Base-by-base conservation (phyloP, 139 green algal genomes). In the Chlamydomonas urium region DNA sequence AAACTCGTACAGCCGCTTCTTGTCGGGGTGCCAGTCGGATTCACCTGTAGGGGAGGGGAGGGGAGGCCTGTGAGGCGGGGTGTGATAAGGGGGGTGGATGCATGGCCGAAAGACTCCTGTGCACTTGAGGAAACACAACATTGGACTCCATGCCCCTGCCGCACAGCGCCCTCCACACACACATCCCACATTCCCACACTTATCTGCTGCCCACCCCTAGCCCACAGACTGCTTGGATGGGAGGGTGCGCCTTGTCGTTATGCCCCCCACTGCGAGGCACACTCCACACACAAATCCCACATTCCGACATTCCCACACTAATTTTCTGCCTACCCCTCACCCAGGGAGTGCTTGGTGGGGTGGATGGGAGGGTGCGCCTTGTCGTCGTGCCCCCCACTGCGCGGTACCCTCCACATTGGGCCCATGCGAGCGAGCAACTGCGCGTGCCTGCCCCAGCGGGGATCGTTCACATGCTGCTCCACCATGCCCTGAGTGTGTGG, bases 1-100 rank as follows among this genome's bases (percentile, higher is more conserved):
- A 62, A 99, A 97, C 72, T 99, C 94, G 70, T 99, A 99, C 72
- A 99, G 65, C 24, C 38, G 47, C 66, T 77, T 67, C 82, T 97
- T 97, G 4, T 91, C 86, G 2, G 48, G 32, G 2, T n/a, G 19
- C 89, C 88, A 89, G 59, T 74, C 66, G n/a, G 57, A 29, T 28
- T 75, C 69, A 10, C 70, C 70, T 72, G 53, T 28, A n/a, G 42
- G 10, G 42, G 10, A 17, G 10, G 42, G 10, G 42, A n/a, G 42
- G 10, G 42, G 10, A 17, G 10, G 42, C 42, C 53, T 29, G 38
- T n/a, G n/a, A n/a, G n/a, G n/a, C n/a, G n/a, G n/a, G n/a, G n/a
- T n/a, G n/a, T n/a, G n/a, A n/a, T n/a, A n/a, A n/a, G n/a, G n/a
- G n/a, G n/a, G n/a, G n/a, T n/a, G n/a, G n/a, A 53, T 10, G 42